Evolutionary conservation across 108 stramenopile genomes (phyloP).

Genomic region (Pseudonitzschia delicatissima): DNA sequence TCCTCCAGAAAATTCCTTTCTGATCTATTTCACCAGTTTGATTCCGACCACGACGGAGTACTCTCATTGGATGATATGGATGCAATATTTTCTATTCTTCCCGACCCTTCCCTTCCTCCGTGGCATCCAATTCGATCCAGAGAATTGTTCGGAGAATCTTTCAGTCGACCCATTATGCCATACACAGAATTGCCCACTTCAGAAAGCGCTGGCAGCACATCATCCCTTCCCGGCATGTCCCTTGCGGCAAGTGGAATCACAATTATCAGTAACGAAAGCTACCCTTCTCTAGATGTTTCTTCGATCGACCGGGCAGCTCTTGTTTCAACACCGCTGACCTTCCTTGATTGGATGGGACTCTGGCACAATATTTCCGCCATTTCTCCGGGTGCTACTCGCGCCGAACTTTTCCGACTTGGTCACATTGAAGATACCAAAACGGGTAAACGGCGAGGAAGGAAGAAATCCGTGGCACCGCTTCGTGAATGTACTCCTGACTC

Average conservation of each 20-base stretch:
- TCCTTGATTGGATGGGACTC: conserved; percentile 76
- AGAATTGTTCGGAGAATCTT: conserved; percentile 52
- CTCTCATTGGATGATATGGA: conserved; percentile 54
- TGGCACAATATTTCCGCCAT: conserved; percentile 72
- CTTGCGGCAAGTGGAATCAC: conserved; percentile 74
- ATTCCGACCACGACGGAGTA: conserved; percentile 60
- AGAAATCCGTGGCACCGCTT: conserved; percentile 10
- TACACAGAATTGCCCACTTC: conserved; percentile 23
- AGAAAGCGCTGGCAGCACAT: conserved; percentile 17
- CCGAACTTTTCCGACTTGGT: conserved; percentile 74
- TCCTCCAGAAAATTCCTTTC: conserved; percentile 57
- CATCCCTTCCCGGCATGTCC: conserved; percentile 35
- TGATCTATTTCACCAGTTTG: conserved; percentile 66
- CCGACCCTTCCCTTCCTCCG: conserved; percentile 57
- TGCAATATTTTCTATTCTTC: conserved; percentile 63
- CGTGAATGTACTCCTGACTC: conserved; percentile 20
- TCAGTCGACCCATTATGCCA: conserved; percentile 52
- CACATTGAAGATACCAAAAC: conserved; percentile 34
- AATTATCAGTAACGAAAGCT: conserved; percentile 59
- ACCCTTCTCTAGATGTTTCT: conserved; percentile 62
- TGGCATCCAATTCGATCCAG: conserved; percentile 66
- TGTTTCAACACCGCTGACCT: conserved; percentile 48
- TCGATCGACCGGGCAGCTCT: conserved; percentile 12
- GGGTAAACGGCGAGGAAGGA: conserved; percentile 18
- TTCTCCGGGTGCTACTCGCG: conserved; percentile 53